Conservation (phyloP, 164 flowering plant species). For the Tetrastigma voinierianum region DNA sequence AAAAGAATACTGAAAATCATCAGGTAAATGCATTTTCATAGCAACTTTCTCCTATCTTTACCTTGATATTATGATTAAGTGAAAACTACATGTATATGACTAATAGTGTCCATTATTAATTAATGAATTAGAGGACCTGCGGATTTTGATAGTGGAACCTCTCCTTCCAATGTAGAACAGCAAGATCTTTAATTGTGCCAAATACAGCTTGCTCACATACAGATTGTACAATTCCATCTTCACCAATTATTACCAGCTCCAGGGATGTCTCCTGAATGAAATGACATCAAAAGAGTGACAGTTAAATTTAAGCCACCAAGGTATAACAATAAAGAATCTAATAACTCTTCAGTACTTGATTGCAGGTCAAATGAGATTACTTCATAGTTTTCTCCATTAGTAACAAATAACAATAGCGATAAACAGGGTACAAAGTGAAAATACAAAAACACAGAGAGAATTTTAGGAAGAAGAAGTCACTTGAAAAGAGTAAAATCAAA, state of each 20-base stretch:
- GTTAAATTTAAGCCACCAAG: slow-evolving; percentile 3
- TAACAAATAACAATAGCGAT: too few relatives aligned
- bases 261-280: slow-evolving; percentile 80
- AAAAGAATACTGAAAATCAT: background rate
- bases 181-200: slow-evolving; percentile 88
- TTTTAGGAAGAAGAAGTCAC: too few relatives aligned
- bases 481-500: too few relatives aligned
- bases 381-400: too few relatives aligned
- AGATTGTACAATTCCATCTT: slow-evolving; percentile 80
- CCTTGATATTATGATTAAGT: too few relatives aligned
- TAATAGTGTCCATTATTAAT: background rate
- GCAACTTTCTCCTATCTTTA: background rate
- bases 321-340: background rate
- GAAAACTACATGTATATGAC: too few relatives aligned
- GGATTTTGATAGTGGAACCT: slow-evolving; percentile 35
- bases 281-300: slow-evolving; percentile 4
- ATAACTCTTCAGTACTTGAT: background rate
- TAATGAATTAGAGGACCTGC: slow-evolving; percentile 41
- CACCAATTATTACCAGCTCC: slow-evolving; percentile 77
- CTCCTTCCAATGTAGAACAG: slow-evolving; percentile 66
- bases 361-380: too few relatives aligned
- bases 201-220: slow-evolving; percentile 90
- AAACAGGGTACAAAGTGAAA: too few relatives aligned
- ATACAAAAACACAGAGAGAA: too few relatives aligned
- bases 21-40: background rate